Base-by-base conservation (phyloP, 495 filamentous ascomycete genomes). In the Podospora pseudocomata region DNA sequence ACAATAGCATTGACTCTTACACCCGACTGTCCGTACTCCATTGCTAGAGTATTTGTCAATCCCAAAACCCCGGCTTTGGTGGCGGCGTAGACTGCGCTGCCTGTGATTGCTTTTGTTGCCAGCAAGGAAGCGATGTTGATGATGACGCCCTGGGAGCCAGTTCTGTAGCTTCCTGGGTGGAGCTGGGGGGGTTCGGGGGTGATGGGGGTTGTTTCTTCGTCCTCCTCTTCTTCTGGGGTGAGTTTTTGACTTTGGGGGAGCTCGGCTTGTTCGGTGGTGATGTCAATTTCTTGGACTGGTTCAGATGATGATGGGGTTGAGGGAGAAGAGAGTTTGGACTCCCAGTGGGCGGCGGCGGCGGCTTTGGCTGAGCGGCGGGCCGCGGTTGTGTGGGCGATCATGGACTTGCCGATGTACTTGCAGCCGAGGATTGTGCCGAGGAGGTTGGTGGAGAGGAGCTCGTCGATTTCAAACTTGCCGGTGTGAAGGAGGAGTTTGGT, bases 81-180 rank as follows among this genome's bases (percentile, higher is more conserved):
- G 1, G 92, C 92, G 5, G 90, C 88, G 74, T 96, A 96, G 2
- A 88, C 85, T 4, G 88, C 83, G 11, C 90, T 86, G 0, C 92
- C 92, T 0, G 74, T 77, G 3, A 86, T 88, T 0, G 84, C 87
- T 64, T 88, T 87, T 2, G 85, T 62, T 0, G 86, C 92, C 16
- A 95, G 80, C 23, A 95, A 77, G 23, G 89, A 92, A 4, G 92
- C 87, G 26, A 96, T 77, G 69, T 95, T 96, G 76, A 96, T 90
- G 60, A 96, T 93, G 71, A 87, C 90, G 1, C 55, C 34, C 39
- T 62, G 19, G 7, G 19, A 32, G 23, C 28, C 56, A 15, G 9
- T 65, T 30, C 39, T 19, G 20, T 2, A 18, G 58, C 63, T 13
- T 6, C 39, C 39, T 6, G 39, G 39, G 39, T 49, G 39, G 39